Evolutionary conservation across 164 flowering plant species (phyloP), one percentile per base, ranked within the genome.

Genomic region (Liriodendron chinense): DNA sequence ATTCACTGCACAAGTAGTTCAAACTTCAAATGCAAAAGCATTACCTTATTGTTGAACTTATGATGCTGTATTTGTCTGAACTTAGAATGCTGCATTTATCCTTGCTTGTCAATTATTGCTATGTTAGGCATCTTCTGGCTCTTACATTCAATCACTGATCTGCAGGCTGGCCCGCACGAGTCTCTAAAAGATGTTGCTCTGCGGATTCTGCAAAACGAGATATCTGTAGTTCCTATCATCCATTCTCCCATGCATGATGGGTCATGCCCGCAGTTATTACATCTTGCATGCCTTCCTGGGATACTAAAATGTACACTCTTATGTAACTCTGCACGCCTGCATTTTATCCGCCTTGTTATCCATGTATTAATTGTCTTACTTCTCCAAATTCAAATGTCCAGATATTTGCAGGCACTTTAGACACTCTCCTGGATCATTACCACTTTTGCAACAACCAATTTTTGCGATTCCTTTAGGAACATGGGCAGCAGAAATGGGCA

Each of bases 231-330:
- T 78, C 97, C 97, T 22, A 77, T 92, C 53, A 86, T 92, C 74
- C 87, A 89, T 83, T 85, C 90, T 7, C 78, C 90, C 34, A 26
- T 26, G 49, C 77, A 78, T 43, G 85, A 85, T 75, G 85, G 82
- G 18, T 82, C 89, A 26, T 85, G 79, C 68, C 94, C 90, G 14
- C 98, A 94, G 83, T 81, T 94, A 73, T 75, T 94, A 70, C 92
- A 94, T 80, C 88, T 92, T 79, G 94, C 95, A 48, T 89, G 94
- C 77, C 92, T 94, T 25, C 85, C 95, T 76, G 98, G 92, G 71
- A 89, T 94, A 70, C 74, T 94, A 62, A 94, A 89, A 83, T 76
- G 87, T 82, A 74, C 69, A 81, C 59, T 47, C 48, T 71, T 71
- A 4, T 48, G 72, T 71, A 73, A 12, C 63, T 64, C 47, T 59